These are phyloP conservation scores for Globomyces pollinis-pini DNA, from an alignment of 192 early-diverging fungal genomes.

Conservation along the genomic window DNA sequence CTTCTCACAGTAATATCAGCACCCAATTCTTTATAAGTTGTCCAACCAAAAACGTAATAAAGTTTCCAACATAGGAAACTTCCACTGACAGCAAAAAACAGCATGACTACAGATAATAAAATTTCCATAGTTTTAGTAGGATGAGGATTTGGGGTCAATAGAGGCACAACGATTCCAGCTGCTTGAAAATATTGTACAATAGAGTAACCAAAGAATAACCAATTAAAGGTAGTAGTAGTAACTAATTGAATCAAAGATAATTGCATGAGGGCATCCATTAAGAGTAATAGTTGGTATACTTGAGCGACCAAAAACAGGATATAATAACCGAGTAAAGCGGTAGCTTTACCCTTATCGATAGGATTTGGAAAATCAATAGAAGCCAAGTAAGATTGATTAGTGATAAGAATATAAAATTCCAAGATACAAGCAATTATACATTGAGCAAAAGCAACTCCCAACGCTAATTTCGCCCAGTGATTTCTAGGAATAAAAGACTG, in stretches of 20 bases:
- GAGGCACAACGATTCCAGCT: neutral
- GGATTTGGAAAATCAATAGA: neutral
- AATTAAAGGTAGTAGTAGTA: slow-evolving; percentile 36
- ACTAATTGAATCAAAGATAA: slow-evolving; percentile 39
- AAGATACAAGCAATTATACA: slow-evolving; percentile 19
- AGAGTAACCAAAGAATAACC: slow-evolving; percentile 30
- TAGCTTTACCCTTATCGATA: slow-evolving; percentile 5
- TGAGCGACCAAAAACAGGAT: slow-evolving; percentile 33
- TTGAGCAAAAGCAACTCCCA: slow-evolving; percentile 28
- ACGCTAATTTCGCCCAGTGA: slow-evolving; percentile 31
- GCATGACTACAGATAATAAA: slow-evolving; percentile 21
- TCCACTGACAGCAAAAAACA: slow-evolving; percentile 37
- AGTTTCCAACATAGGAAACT: slow-evolving; percentile 30
- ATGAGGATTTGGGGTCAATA: slow-evolving; percentile 23
- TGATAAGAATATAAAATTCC: slow-evolving; percentile 6
- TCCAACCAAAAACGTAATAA: slow-evolving; percentile 51
- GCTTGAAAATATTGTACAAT: slow-evolving; percentile 34
- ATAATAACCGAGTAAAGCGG: slow-evolving; percentile 38
- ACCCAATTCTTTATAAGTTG: slow-evolving; percentile 48
- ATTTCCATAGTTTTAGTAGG: slow-evolving; percentile 22
- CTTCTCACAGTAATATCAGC: slow-evolving; percentile 42
- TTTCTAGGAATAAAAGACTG: slow-evolving; percentile 26
- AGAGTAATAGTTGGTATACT: slow-evolving; percentile 34
- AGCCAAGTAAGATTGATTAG: neutral
- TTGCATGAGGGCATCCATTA: slow-evolving; percentile 36